Evolutionary conservation across 202 grass and related monocot species (phyloP), one percentile per base, ranked within the genome.

Genomic region (Zoysia matrella): DNA sequence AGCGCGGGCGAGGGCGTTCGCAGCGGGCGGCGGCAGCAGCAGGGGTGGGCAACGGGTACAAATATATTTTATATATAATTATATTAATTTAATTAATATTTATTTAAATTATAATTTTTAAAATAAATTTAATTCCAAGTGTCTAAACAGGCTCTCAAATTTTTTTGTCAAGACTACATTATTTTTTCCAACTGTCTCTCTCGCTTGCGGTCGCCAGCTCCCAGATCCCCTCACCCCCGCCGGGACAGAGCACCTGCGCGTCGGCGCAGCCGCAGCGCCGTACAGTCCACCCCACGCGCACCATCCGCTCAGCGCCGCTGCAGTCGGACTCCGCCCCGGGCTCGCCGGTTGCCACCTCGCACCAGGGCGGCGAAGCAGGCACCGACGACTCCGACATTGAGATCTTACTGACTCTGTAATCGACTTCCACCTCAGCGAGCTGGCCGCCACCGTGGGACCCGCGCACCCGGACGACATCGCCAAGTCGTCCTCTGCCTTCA

Each of bases 341-440:
- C 12, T 69, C 87, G 16, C 56, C 57, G 16, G 16, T 14, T 30
- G 22, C 22, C 22, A 30, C 50, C 65, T 3, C 11, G 43, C 2
- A 42, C 41, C 64, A 53, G 40, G 6, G 57, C 22, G 6, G 56
- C 2, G 14, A 2, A 2, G 57, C 6, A 22, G 55, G 15, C 11
- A 11, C 7, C 52, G 42, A 43, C 48, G 93, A 90, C 77, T 85
- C 90, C 8, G 94, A 94, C 71, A 89, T 85, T 0, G 95, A 94
- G n/a, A 82, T 69, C 69, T 98, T 66, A 91, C 95, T 1, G 95
- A 98, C 77, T 98, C 95, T 58, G 85, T 91, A 15, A 94, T 98
- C 46, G 95, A 98, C 73, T 82, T 92, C 83, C 90, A 80, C 69
- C 92, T 98, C 77, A 83, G 88, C 60, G 86, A 95, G 82, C 90